Conservation (phyloP, 257 asterid genomes). For the Solanum stenotomum region DNA sequence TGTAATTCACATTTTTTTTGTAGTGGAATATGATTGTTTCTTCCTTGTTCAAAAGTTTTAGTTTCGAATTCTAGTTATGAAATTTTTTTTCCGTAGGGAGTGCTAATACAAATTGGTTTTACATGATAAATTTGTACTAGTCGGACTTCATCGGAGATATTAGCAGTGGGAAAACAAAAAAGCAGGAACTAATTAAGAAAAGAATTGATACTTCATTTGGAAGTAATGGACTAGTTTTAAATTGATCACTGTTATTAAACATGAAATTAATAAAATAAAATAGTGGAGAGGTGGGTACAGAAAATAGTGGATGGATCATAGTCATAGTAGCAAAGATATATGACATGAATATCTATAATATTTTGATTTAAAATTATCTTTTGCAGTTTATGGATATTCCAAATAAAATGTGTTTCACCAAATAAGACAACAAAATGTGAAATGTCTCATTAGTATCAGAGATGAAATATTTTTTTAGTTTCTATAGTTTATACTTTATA, state of each 20-base stretch:
- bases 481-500: background rate
- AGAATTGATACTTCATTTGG: background rate
- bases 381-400: background rate
- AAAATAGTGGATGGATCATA: background rate
- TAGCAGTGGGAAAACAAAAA: background rate
- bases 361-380: background rate
- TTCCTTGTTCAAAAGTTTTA: too few relatives aligned
- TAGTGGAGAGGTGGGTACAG: background rate
- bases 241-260: background rate
- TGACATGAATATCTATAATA: background rate
- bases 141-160: too few relatives aligned
- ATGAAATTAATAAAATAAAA: background rate
- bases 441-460: background rate
- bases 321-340: background rate
- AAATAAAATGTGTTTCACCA: background rate
- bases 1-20: too few relatives aligned
- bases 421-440: background rate
- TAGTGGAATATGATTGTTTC: too few relatives aligned
- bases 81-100: accelerated
- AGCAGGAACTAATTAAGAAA: background rate
- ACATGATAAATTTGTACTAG: too few relatives aligned
- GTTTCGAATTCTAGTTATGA: too few relatives aligned
- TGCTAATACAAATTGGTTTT: background rate
- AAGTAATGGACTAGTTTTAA: background rate
- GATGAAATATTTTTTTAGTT: background rate